Evolutionary conservation across 2,329 filamentous ascomycete species (phyloP), one percentile per base, ranked within the genome.

Genomic region (Trichophyton benhamiae): DNA sequence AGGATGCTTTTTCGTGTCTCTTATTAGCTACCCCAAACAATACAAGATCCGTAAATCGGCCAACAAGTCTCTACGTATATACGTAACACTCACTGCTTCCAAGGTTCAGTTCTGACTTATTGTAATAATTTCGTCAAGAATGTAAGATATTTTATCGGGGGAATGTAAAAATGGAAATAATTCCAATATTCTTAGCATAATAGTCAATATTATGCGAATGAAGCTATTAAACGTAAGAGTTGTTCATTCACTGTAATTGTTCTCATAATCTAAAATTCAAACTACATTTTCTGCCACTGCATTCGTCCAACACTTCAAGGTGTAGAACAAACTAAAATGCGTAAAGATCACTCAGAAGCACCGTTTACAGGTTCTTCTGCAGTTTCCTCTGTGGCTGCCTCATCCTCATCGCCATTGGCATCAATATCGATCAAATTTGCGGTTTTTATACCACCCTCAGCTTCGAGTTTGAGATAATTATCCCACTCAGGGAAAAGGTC

Each of bases 401-500:
- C 70, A 52, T 67, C 67, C 42, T 65, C 64, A 60, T 72, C 67
- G 49, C 68, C 65, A 11, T 66, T 69, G 30, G 69, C 69, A 49
- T 68, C 68, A 57, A 77, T 66, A 65, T 78, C 74, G 63, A 78
- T 76, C 64, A 79, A 66, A 61, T 73, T 72, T 59, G 70, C 72
- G 49, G 74, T 72, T 20, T 71, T 69, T 17, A 55, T 36, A 63
- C 72, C 71, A 2, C 88, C 87, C 68, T 91, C 86, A 63, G 81
- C 83, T 78, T 97, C 94, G 64, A 96, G 72, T 70, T 82, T 81
- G 67, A 97, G 72, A 79, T 89, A 96, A 74, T 94, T 87, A 3
- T 96, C 88, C 94, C 94, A 99, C 70, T 96, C 90, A 0, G 92
- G 92, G 77, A 99, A 99, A 67, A 99, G 81, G 2, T 95, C 91